Percentiles rank a stretch among this genome's conserved stretches.
Evolutionary conservation across 352 stramenopile genomes (phyloP).

Genomic region (Peronosclerospora sorghi): DNA sequence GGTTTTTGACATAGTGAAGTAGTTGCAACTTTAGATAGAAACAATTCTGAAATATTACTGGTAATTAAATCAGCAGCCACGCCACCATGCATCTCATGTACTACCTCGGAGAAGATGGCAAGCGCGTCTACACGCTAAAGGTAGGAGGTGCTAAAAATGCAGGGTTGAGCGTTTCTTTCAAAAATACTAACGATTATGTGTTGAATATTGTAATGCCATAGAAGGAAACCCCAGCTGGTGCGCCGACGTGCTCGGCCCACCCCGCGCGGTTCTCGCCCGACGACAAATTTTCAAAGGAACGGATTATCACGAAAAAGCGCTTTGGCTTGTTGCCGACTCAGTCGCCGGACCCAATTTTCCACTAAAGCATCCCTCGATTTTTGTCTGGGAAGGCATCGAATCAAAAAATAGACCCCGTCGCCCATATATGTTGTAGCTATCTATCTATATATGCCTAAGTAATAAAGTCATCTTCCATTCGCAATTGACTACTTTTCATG

Average conservation of each 20-base stretch:
- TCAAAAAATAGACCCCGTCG: not conserved
- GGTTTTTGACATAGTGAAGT: too few relatives aligned
- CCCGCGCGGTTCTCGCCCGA: conserved; percentile 97
- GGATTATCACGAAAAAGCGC: conserved; percentile 97
- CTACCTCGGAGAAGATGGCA: too few relatives aligned
- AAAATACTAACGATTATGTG: too few relatives aligned
- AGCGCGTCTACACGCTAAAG: conserved; percentile 99
- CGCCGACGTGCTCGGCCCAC: conserved; percentile 94
- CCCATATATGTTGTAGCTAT: too few relatives aligned
- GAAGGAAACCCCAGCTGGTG: conserved; percentile 90
- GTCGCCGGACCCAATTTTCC: conserved; percentile 79
- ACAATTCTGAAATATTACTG: too few relatives aligned
- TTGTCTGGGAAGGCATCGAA: not conserved
- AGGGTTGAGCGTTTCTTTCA: not conserved
- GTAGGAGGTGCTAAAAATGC: conserved; percentile 30
- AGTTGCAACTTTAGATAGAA: too few relatives aligned
- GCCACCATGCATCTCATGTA: too few relatives aligned
- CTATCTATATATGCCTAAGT: too few relatives aligned
- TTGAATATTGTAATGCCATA: conserved; percentile 17
- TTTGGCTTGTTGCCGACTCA: conserved; percentile 96
- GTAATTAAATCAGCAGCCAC: too few relatives aligned
- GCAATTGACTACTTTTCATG: too few relatives aligned
- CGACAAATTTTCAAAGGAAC: conserved; percentile 98
- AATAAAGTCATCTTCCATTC: too few relatives aligned
- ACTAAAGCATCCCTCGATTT: conserved; percentile 25